These are phyloP conservation scores for Annulohypoxylon moriforme DNA, from an alignment of 495 filamentous ascomycete genomes.

Conservation along the genomic window DNA sequence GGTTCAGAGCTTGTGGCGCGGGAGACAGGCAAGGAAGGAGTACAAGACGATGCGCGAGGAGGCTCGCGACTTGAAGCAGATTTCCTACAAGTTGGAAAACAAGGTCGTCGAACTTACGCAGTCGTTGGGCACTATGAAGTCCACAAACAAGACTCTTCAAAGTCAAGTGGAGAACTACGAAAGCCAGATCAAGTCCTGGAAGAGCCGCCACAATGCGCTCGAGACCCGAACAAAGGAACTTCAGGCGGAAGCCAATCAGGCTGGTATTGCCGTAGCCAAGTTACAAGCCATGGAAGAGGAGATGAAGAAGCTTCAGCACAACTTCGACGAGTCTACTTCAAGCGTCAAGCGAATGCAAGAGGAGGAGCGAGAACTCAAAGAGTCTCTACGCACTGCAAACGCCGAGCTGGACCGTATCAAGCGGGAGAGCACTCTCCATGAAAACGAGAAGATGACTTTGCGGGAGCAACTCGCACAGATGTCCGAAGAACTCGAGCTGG, in stretches of 20 bases:
- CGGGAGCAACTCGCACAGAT: constrained; percentile 88
- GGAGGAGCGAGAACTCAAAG: constrained; percentile 83
- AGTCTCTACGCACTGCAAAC: constrained; percentile 78
- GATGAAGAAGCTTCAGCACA: constrained; percentile 89
- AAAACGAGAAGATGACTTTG: constrained; percentile 84
- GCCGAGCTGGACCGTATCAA: constrained; percentile 81
- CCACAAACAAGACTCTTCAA: constrained; percentile 88
- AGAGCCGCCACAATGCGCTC: constrained; percentile 88
- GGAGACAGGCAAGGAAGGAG: constrained; percentile 78
- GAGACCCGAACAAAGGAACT: constrained; percentile 92
- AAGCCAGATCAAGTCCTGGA: constrained; percentile 93
- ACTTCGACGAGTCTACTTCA: constrained; percentile 83
- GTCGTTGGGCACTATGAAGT: constrained; percentile 88
- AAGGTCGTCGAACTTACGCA: constrained; percentile 99
- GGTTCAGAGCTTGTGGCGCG: constrained; percentile 94
- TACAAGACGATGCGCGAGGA: constrained; percentile 95
- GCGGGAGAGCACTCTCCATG: constrained; percentile 73
- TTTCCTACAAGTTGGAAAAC: constrained; percentile 98
- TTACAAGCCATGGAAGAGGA: constrained; percentile 91
- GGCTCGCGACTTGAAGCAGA: constrained; percentile 96
- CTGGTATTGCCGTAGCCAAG: constrained; percentile 90
- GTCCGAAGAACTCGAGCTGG: constrained; percentile 90
- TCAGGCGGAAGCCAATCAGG: constrained; percentile 96
- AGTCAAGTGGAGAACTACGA: constrained; percentile 97
- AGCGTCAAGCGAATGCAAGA: constrained; percentile 95